Evolutionary conservation across 306 rosid genomes (phyloP).

Genomic region (Fragaria vesca): DNA sequence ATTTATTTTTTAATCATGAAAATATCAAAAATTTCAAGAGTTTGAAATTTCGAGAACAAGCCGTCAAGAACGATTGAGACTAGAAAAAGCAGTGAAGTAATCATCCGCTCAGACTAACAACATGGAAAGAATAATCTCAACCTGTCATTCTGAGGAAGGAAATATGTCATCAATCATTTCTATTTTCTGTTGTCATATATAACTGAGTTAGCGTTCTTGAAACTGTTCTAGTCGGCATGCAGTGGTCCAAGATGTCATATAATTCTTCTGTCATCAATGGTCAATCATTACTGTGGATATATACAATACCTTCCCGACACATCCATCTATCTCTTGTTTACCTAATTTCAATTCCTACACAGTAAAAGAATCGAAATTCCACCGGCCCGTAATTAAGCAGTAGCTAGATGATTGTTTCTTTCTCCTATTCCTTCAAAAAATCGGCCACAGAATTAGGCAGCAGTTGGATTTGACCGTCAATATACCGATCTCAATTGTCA

Average conservation of each 20-base stretch:
- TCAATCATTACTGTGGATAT: background rate
- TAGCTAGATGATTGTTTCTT: background rate
- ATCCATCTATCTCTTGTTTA: background rate
- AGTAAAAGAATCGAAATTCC: background rate
- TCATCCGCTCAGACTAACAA: background rate
- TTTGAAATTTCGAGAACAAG: no score
- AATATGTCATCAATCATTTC: background rate
- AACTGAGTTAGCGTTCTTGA: background rate
- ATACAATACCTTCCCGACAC: background rate
- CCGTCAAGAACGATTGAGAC: background rate
- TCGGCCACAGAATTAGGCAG: background rate
- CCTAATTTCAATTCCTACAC: background rate
- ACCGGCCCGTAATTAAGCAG: background rate
- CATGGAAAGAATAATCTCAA: background rate
- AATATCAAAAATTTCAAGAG: no score
- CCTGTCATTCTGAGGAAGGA: background rate
- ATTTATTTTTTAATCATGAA: no score
- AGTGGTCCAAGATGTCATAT: background rate
- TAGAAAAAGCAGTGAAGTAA: no score
- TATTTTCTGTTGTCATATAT: no score
- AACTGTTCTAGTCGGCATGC: background rate
- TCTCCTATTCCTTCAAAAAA: background rate
- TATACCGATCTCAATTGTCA: background rate
- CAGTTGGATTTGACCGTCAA: background rate
- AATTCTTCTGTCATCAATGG: background rate